Conservation (phyloP, 2,329 filamentous ascomycete species). For the Cytospora piceicola region DNA sequence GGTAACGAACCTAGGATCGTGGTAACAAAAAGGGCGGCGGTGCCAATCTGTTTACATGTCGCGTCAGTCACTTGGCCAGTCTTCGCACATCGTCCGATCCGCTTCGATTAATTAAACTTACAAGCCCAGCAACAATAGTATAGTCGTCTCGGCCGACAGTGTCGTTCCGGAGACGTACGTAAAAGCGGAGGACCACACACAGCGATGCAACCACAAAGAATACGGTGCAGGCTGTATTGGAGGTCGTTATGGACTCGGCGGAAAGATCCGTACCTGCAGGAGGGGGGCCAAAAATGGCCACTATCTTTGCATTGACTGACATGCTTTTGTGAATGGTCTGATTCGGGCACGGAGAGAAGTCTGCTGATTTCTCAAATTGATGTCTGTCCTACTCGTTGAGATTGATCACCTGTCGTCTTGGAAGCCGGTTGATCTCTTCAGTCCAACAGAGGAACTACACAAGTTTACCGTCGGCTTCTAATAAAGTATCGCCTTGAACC, state of each 20-base stretch:
- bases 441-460: too few relatives aligned
- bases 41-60: background rate
- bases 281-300: conserved; percentile 1
- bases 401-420: too few relatives aligned
- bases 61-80: background rate
- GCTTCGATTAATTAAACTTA: background rate
- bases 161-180: background rate
- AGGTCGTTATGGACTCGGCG: background rate
- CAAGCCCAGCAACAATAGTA: background rate
- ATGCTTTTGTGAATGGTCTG: background rate
- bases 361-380: too few relatives aligned
- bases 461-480: too few relatives aligned
- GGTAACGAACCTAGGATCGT: background rate
- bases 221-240: background rate
- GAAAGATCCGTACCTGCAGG: background rate
- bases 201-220: background rate
- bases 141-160: background rate
- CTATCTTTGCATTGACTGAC: background rate
- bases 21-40: background rate
- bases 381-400: too few relatives aligned
- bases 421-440: too few relatives aligned
- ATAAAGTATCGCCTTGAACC: too few relatives aligned
- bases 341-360: too few relatives aligned
- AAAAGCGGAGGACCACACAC: background rate
- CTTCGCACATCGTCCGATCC: too few relatives aligned